Evolutionary conservation across 2,329 filamentous ascomycete genomes (phyloP), one percentile per base, ranked within the genome.

Genomic region (Colletotrichum orchidophilum): DNA sequence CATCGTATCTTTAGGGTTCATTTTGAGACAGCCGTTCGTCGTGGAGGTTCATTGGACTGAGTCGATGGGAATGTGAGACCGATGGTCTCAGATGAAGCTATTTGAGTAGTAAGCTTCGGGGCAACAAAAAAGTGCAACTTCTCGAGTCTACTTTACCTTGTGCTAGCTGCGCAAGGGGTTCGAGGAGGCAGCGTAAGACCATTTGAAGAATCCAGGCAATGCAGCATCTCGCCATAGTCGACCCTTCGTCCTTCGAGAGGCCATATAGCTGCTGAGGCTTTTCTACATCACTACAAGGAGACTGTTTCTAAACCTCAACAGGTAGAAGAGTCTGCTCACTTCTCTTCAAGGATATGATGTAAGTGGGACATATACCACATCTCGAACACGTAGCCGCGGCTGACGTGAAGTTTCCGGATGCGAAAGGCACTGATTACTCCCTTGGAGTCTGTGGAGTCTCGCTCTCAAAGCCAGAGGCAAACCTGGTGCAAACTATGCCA

Each of bases 21-120:
- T 15, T 8, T 18, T 63, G 68, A 63, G 58, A 68, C 63, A 53
- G n/a, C 2, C 12, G 8, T 13, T 8, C 6, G n/a, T 31, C 12
- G 24, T 46, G 63, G 27, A 33, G 68, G 58, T 29, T 35, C 53
- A 27, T 27, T 9, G 9, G 26, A 15, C 3, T 8, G 18, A 21
- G 13, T 24, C 24, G 5, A 49, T 31, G 50, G 50, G n/a, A 18
- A 62, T 7, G 18, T 11, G 13, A 18, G 33, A 12, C n/a, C 15
- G 12, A 21, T 24, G 49, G 50, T 58, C 63, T 68, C 33, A 26
- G 58, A 5, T 26, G 4, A 24, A n/a, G 18, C 12, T 35, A 53
- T 63, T 35, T 26, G 33, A 65, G 39, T 15, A 24, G 52, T 71
- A 59, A 70, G 67, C 42, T 12, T 50, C 57, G 55, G 64, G 4